Conservation (phyloP, 1,284 basidiomycete genomes). For the Ganoderma lingzhi region DNA sequence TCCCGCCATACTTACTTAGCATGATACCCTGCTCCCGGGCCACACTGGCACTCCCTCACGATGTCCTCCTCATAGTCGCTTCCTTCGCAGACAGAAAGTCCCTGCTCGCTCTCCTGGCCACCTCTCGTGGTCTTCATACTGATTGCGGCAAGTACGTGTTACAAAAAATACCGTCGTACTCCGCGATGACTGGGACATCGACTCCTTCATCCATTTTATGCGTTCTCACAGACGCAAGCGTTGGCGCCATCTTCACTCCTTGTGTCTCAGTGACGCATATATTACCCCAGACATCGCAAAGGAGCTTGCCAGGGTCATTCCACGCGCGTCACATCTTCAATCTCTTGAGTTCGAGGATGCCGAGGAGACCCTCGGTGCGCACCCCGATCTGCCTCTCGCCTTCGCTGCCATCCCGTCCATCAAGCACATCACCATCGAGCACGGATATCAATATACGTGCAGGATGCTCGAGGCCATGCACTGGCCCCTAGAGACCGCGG, state of each 20-base stretch:
- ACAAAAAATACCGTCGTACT: not conserved
- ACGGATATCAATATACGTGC: constrained; percentile 14
- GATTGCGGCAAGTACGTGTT: constrained; percentile 16
- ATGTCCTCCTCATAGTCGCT: constrained; percentile 17
- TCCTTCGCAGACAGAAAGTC: constrained; percentile 1
- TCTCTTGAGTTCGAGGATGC: constrained; percentile 10
- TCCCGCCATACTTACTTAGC: not conserved
- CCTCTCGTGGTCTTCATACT: constrained; percentile 1
- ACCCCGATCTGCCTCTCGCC: constrained; percentile 12
- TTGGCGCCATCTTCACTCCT: constrained; percentile 14
- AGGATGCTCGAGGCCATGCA: constrained; percentile 19
- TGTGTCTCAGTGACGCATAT: not conserved
- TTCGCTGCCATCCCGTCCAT: constrained; percentile 15
- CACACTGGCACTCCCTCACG: constrained; percentile 8
- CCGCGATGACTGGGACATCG: not conserved
- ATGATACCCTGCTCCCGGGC: not conserved
- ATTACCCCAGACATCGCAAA: constrained; percentile 8
- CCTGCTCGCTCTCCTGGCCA: constrained; percentile 11
- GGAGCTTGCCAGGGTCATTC: constrained; percentile 11
- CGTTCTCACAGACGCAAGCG: constrained; percentile 9
- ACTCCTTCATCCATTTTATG: constrained; percentile 21
- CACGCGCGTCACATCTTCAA: constrained; percentile 14
- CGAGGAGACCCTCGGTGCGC: constrained; percentile 9
- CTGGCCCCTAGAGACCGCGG: constrained; percentile 16
- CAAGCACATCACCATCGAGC: constrained; percentile 13